Percentiles rank a stretch among this genome's conserved stretches.
These are phyloP conservation scores for Hypomontagnella submonticulosa DNA, from an alignment of 495 filamentous ascomycete species.

Conservation along the genomic window DNA sequence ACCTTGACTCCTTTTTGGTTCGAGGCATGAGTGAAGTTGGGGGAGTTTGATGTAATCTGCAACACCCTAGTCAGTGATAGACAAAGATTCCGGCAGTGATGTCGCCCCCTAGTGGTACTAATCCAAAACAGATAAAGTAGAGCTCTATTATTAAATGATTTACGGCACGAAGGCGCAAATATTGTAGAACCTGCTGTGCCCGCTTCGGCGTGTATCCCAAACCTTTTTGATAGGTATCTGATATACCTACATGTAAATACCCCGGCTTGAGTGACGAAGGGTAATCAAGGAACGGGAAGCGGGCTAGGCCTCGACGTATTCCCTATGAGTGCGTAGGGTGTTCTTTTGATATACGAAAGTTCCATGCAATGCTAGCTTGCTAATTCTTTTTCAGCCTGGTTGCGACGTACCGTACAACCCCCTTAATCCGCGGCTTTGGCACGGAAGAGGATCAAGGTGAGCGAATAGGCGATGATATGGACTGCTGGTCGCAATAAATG, in stretches of 20 bases:
- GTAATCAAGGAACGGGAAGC: no score
- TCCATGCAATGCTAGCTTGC: no score
- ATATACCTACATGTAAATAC: no score
- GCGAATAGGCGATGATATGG: constrained; percentile 6
- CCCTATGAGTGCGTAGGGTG: no score
- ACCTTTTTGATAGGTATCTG: no score
- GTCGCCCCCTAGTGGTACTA: constrained; percentile 15
- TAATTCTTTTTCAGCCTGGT: no score
- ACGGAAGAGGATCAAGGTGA: constrained; percentile 21
- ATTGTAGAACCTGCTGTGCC: no score
- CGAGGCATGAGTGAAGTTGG: not conserved
- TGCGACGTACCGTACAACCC: no score
- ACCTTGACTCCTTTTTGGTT: constrained; percentile 5
- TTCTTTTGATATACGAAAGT: constrained; percentile 11
- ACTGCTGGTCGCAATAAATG: constrained; percentile 5
- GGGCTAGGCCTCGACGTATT: no score
- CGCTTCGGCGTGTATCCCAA: no score
- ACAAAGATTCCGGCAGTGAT: constrained; percentile 4
- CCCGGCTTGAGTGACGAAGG: no score
- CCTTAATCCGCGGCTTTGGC: not conserved
- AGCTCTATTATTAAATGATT: not conserved
- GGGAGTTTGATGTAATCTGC: not conserved
- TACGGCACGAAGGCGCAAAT: no score
- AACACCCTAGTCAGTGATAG: constrained; percentile 5
- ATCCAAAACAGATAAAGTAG: not conserved